Percentiles rank a stretch among this genome's conserved stretches.
phyloP scores from a whole-genome alignment of 2,329 filamentous ascomycete species.

The Penicillium janthinellum region DNA sequence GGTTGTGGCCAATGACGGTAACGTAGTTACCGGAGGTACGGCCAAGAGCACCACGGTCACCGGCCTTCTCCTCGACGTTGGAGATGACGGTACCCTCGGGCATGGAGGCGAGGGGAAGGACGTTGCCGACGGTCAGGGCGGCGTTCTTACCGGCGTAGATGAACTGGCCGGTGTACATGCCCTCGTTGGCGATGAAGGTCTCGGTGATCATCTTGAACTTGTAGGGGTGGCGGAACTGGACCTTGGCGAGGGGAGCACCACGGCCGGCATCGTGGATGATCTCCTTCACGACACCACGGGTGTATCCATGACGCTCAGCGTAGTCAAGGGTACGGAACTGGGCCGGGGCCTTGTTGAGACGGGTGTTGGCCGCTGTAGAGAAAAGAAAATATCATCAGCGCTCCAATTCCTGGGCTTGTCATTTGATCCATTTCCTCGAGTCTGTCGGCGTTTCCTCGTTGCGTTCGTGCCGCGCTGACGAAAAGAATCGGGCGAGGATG shows the following conservation, averaged over 20 bases:
- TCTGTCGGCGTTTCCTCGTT: conserved; percentile 14
- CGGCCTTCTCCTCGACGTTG: conserved; percentile 99
- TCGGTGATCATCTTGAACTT: conserved; percentile 95
- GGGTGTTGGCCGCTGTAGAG: conserved; percentile 71
- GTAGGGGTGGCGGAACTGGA: conserved; percentile 97
- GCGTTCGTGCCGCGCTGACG: conserved; percentile 15
- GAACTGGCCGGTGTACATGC: conserved; percentile 99
- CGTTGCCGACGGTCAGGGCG: conserved; percentile 92
- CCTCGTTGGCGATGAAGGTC: conserved; percentile 99
- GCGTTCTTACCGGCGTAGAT: conserved; percentile 99
- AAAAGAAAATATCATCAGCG: conserved; percentile 38
- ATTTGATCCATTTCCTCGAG: conserved; percentile 3
- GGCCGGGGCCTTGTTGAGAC: conserved; percentile 91
- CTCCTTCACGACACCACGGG: conserved; percentile 96
- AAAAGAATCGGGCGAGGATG: conserved; percentile 22
- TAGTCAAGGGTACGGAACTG: conserved; percentile 98
- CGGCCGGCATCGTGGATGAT: conserved; percentile 99
- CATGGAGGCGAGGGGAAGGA: conserved; percentile 90
- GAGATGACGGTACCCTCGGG: conserved; percentile 99
- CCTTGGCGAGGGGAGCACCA: conserved; percentile 95
- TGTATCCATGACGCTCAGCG: conserved; percentile 95
- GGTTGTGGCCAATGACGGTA: conserved; percentile 96
- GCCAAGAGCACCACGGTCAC: conserved; percentile 93
- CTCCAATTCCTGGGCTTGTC: conserved; percentile 19
- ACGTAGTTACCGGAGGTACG: conserved; percentile 99